These are phyloP conservation scores for Diaporthe ilicicola DNA, from an alignment of 2,329 filamentous ascomycete genomes.

Conservation along the genomic window DNA sequence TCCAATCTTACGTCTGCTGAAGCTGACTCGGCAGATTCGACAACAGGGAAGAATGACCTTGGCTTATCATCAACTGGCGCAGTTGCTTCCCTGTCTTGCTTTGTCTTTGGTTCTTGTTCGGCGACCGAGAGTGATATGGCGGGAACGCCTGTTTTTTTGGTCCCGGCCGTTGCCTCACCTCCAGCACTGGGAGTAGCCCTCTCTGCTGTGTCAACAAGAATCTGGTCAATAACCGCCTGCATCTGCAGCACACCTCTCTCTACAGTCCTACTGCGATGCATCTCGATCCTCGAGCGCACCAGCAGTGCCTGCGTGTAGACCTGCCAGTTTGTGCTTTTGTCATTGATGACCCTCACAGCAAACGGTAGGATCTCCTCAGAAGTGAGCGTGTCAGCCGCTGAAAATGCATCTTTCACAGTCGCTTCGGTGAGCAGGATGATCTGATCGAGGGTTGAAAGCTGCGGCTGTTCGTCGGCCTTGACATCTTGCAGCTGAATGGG, in stretches of 20 bases:
- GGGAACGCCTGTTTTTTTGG: conserved; percentile 37
- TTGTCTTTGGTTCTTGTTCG: conserved; percentile 38
- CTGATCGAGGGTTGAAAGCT: conserved; percentile 84
- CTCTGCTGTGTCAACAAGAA: conserved; percentile 81
- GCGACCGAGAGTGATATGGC: conserved; percentile 22
- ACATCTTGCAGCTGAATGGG: conserved; percentile 70
- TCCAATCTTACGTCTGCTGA: conserved; percentile 77
- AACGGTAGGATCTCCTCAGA: conserved; percentile 95
- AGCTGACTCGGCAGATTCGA: conserved; percentile 80
- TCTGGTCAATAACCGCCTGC: conserved; percentile 94
- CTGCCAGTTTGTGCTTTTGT: conserved; percentile 96
- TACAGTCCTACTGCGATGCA: conserved; percentile 84
- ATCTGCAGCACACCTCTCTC: conserved; percentile 92
- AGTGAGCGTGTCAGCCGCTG: conserved; percentile 84
- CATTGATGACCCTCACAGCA: conserved; percentile 84
- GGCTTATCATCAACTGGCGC: conserved; percentile 54
- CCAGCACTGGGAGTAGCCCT: neutral
- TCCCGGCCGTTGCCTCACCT: neutral
- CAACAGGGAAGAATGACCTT: conserved; percentile 82
- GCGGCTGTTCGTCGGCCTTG: conserved; percentile 82
- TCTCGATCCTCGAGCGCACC: conserved; percentile 88
- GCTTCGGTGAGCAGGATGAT: conserved; percentile 88
- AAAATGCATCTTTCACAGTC: conserved; percentile 87
- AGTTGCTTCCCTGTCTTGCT: conserved; percentile 22
- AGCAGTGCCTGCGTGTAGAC: conserved; percentile 94